phyloP scores from a whole-genome alignment of 2,329 filamentous ascomycete species.

The Aureobasidium lini region DNA sequence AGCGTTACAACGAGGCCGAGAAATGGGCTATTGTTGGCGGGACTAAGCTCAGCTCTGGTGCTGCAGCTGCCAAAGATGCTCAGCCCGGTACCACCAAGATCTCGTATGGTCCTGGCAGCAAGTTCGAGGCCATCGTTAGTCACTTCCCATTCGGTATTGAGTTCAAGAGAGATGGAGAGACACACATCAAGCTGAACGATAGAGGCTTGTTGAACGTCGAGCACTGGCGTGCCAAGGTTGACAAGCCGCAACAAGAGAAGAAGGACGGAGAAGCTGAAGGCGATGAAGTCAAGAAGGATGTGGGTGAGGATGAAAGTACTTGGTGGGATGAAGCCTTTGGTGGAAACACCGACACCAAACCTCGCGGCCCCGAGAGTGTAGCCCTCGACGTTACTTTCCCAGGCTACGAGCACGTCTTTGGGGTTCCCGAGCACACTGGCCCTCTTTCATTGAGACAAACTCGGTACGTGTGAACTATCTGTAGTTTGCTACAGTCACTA shows the following conservation, averaged over 20 bases:
- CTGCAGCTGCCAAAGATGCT: constrained; percentile 59
- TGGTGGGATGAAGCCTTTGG: constrained; percentile 99
- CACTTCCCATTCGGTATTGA: constrained; percentile 79
- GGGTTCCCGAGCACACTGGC: constrained; percentile 88
- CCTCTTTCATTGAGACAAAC: constrained; percentile 85
- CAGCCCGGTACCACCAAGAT: constrained; percentile 63
- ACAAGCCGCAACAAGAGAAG: constrained; percentile 52
- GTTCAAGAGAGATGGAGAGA: constrained; percentile 74
- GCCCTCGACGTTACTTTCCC: constrained; percentile 87
- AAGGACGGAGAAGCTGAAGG: constrained; percentile 42
- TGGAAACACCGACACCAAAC: constrained; percentile 90
- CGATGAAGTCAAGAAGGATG: constrained; percentile 32
- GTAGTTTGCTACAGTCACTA: neutral
- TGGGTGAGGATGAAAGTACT: constrained; percentile 66
- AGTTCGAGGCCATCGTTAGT: constrained; percentile 74
- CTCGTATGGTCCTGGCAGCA: constrained; percentile 66
- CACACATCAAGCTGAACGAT: constrained; percentile 82
- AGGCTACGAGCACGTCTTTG: constrained; percentile 86
- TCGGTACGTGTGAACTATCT: constrained; percentile 39
- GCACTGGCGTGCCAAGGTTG: constrained; percentile 86
- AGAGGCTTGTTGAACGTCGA: constrained; percentile 88
- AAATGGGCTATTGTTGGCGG: constrained; percentile 83
- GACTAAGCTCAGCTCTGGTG: constrained; percentile 62
- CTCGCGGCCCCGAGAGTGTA: constrained; percentile 87
- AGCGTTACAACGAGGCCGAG: constrained; percentile 87